These are phyloP conservation scores for Solanum sitiens DNA, from an alignment of 257 asterid species.

Conservation along the genomic window DNA sequence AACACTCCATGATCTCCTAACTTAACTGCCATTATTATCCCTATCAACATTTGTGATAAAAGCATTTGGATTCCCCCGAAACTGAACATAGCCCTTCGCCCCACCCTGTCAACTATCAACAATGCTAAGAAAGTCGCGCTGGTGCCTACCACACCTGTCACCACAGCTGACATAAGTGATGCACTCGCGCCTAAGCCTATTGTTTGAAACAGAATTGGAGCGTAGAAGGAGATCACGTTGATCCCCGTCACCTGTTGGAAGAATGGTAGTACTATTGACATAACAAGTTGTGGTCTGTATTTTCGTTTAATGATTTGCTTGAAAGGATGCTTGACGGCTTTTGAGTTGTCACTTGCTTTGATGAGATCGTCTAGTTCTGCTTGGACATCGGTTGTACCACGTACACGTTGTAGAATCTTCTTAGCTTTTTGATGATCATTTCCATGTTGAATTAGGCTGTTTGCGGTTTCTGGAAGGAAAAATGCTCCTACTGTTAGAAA, in stretches of 20 bases:
- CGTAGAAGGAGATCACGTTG: conserved; percentile 48
- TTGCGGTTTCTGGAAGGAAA: conserved; percentile 57
- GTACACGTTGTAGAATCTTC: conserved; percentile 17
- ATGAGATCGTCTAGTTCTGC: conserved; percentile 43
- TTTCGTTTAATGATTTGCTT: conserved; percentile 9
- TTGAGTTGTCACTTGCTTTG: conserved; percentile 25
- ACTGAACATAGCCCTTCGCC: conserved; percentile 19
- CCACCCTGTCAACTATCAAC: conserved; percentile 20
- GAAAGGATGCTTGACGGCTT: conserved; percentile 21
- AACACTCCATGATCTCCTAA: conserved; percentile 28
- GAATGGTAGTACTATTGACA: conserved; percentile 50
- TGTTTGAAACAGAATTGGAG: conserved; percentile 45
- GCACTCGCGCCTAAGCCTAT: conserved; percentile 48
- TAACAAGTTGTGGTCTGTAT: conserved; percentile 46
- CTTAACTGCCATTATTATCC: conserved; percentile 23
- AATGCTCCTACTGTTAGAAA: conserved; percentile 22
- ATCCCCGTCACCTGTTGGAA: conserved; percentile 57
- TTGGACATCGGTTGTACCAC: conserved; percentile 37
- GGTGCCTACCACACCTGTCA: conserved; percentile 6
- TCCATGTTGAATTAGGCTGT: conserved; percentile 28
- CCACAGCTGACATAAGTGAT: conserved; percentile 17
- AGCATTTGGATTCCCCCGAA: conserved; percentile 29
- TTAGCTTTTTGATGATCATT: conserved; percentile 24
- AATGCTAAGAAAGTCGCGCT: conserved; percentile 12
- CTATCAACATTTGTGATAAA: conserved; percentile 13